Conservation (phyloP, 768 basidiomycete species). For the Lactarius sanguifluus region DNA sequence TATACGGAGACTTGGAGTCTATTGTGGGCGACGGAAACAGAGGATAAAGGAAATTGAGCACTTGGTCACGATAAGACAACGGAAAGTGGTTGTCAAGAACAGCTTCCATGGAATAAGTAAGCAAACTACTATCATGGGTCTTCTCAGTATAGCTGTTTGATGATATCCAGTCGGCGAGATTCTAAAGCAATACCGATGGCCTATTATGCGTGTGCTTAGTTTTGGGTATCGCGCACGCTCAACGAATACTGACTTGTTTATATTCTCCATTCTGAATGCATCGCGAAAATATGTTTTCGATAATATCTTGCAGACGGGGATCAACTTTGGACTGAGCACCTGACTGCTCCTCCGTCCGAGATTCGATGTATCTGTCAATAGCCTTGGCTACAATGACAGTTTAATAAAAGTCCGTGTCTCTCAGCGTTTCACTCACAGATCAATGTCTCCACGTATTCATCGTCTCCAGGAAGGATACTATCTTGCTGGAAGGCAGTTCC, state of each 20-base stretch:
- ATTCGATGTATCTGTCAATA: slow-evolving; percentile 87
- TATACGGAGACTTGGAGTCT: slow-evolving; percentile 71
- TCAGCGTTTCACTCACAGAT: slow-evolving; percentile 62
- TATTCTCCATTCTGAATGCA: slow-evolving; percentile 89
- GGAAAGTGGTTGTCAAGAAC: slow-evolving; percentile 89
- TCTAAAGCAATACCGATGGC: slow-evolving; percentile 96
- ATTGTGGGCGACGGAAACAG: slow-evolving; percentile 78
- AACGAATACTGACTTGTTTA: slow-evolving; percentile 63
- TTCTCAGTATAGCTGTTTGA: slow-evolving; percentile 72
- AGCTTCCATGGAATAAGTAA: slow-evolving; percentile 91
- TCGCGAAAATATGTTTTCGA: slow-evolving; percentile 84
- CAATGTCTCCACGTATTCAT: slow-evolving; percentile 93
- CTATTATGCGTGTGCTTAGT: slow-evolving; percentile 40
- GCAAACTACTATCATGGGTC: slow-evolving; percentile 71
- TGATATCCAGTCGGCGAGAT: slow-evolving; percentile 82
- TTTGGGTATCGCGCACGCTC: slow-evolving; percentile 6
- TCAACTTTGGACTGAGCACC: slow-evolving; percentile 63
- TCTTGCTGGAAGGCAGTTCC: slow-evolving; percentile 83
- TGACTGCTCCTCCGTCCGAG: slow-evolving; percentile 57
- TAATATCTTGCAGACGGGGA: slow-evolving; percentile 73
- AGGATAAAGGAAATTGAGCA: slow-evolving; percentile 75
- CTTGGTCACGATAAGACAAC: slow-evolving; percentile 79
- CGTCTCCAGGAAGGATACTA: slow-evolving; percentile 57
- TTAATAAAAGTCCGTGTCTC: slow-evolving; percentile 9
- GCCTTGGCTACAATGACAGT: slow-evolving; percentile 68